Evolutionary conservation across 805 yeast species (phyloP), one percentile per base, ranked within the genome.

Genomic region (Nakazawaea anatomiae): DNA sequence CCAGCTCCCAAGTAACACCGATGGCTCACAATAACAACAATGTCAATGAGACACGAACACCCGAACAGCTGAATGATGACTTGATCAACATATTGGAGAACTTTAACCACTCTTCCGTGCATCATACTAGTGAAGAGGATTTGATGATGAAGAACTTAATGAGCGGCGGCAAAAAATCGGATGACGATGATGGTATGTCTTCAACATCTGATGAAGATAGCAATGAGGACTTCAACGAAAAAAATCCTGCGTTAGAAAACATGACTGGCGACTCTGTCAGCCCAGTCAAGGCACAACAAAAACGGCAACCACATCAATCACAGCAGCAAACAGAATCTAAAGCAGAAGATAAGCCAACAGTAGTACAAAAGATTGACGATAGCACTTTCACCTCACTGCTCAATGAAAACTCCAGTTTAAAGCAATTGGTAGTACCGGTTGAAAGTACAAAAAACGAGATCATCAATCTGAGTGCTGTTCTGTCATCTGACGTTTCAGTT

Each of bases 21-120:
- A 12, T 3, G 2, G 12, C 9, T 10, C 36, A 34, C 12, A 34
- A 34, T 34, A 34, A 34, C 3, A 34, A 34, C 12, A 10, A 9
- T 10, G 36, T 34, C 36, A 12, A 34, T 10, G 9, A 10, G 36
- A 34, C 36, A 34, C 36, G 36, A 34, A 10, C 36, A 12, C n/a
- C 45, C 35, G 14, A 27, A 4, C 25, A 32, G n/a, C 30, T 32
- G 6, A 39, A 39, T 30, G 52, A 44, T 18, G 44, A 44, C 5
- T 44, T 49, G 48, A 39, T 49, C 27, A 27, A 29, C 39, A 7
- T 49, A 12, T 49, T 49, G 38, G 52, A 44, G 35, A 44, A 39
- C 14, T 44, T 49, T 14, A 39, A 34, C 25, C 45, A 49, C 14
- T 6, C n/a, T 28, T 18, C 44, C 9, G 14, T 36, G 18, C 32